Base-by-base conservation (phyloP, 495 filamentous ascomycete genomes). In the Clohesyomyces aquaticus region DNA sequence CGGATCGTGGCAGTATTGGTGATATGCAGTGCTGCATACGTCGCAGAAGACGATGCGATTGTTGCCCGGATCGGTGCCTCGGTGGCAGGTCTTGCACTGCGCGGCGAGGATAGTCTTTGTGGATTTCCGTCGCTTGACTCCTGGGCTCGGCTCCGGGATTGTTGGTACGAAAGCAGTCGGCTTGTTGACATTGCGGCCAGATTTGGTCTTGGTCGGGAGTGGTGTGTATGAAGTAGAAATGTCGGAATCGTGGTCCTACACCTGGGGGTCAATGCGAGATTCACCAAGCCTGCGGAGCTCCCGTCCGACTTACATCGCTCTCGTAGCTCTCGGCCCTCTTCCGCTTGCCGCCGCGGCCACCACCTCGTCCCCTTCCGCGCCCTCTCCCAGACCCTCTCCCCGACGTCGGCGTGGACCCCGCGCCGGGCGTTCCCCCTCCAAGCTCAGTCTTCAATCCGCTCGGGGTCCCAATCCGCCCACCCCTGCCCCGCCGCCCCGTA, bases 41-140 rank as follows among this genome's bases (percentile, higher is more conserved):
- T 96, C 92, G 76, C 94, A 98, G 73, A 96, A 94, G 8, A 98
- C 94, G 58, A 98, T 96, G 77, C 86, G 82, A 74, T 98, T 98
- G 60, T 73, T 85, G 18, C 79, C 72, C 0, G 91, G 88, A 57
- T 86, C 90, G 52, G 90, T 84, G 9, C 90, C 86, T 42, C 94
- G 81, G 50, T 87, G 82, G 76, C 94, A 98, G 67, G 86, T 80
- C 59, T 85, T 87, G 75, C 94, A 98, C 14, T 88, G 23, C 67
- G 67, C 61, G 77, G 83, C 61, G 54, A 73, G 64, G 32, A 69
- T 65, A 14, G 78, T 80, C 51, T 79, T 76, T 32, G 76, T 74
- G 12, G 73, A 65, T 21, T 75, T 77, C 64, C 79, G 80, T 9
- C 79, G 73, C 68, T 81, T 83, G 19, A 74, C 9, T 23, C 56